A percentile compares a stretch with the other conserved stretches of the same genome.
Conservation (phyloP, 495 filamentous ascomycete genomes). For the Glonium stellatum region DNA sequence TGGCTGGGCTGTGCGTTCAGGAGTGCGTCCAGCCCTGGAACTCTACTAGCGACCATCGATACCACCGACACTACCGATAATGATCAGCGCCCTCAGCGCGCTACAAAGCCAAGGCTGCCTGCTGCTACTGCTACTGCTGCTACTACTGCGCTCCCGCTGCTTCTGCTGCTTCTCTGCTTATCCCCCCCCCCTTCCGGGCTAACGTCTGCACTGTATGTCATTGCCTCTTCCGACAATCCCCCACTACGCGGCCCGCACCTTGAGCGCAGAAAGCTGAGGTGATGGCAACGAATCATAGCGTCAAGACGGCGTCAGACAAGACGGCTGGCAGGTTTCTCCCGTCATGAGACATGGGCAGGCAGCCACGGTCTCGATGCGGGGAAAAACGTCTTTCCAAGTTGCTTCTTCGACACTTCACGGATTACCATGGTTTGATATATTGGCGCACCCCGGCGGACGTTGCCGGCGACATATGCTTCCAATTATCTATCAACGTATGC, state of each 20-base stretch:
- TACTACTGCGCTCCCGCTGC: no score
- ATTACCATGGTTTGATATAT: background rate
- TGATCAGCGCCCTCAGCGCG: no score
- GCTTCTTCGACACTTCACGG: no score
- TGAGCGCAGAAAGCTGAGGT: background rate
- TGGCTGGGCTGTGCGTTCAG: no score
- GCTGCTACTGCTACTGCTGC: no score
- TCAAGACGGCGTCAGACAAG: background rate
- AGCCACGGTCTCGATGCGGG: background rate
- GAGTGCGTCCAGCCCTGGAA: no score
- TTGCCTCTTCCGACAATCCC: background rate
- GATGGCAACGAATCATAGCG: background rate
- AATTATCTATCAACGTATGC: background rate
- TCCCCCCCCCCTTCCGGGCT: no score
- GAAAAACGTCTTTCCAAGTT: background rate
- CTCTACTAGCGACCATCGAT: no score
- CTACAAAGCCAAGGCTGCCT: no score
- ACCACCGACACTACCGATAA: no score
- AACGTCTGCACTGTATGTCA: background rate
- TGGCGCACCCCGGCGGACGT: background rate
- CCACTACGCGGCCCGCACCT: background rate
- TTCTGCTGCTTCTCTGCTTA: no score
- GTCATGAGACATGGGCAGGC: background rate
- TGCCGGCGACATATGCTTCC: background rate
- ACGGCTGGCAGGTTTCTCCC: background rate